Percentiles rank a stretch among this genome's conserved stretches.
These are phyloP conservation scores for Geranomyces variabilis DNA, from an alignment of 192 early-diverging fungal species.

Conservation along the genomic window DNA sequence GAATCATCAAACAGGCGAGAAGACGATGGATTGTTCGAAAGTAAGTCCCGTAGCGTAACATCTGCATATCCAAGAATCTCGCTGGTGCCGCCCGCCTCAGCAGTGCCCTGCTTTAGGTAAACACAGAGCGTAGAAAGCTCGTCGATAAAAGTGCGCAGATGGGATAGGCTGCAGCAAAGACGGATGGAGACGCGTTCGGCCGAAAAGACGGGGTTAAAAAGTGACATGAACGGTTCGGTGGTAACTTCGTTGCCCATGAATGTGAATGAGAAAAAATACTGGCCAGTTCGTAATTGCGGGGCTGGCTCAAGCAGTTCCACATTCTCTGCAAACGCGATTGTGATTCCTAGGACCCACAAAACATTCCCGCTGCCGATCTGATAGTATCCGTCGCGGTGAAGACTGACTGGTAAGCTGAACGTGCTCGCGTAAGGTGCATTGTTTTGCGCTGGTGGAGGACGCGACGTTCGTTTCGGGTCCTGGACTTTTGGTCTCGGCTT, in stretches of 20 bases:
- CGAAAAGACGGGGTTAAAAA: constrained; percentile 48
- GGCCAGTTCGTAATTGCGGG: neutral
- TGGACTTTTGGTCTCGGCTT: neutral
- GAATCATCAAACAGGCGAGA: constrained; percentile 1
- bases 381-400: constrained; percentile 47
- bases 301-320: constrained; percentile 34
- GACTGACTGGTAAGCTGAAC: constrained; percentile 40
- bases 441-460: neutral
- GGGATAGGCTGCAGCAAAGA: constrained; percentile 31
- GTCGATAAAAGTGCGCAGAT: constrained; percentile 39
- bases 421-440: neutral
- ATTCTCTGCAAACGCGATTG: constrained; percentile 57
- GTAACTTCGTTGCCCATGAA: constrained; percentile 54
- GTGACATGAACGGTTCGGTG: constrained; percentile 48
- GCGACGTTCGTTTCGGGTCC: neutral
- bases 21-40: too few relatives aligned
- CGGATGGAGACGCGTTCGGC: constrained; percentile 55
- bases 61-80: constrained; percentile 47
- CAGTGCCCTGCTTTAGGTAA: constrained; percentile 38
- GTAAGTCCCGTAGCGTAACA: constrained; percentile 29
- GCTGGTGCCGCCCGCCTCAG: neutral
- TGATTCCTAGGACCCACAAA: constrained; percentile 46
- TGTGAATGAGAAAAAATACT: constrained; percentile 53
- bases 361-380: constrained; percentile 44
- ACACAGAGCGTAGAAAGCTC: constrained; percentile 45